These are phyloP conservation scores for Pythium folliculosum DNA, from an alignment of 352 stramenopile genomes.

Conservation along the genomic window DNA sequence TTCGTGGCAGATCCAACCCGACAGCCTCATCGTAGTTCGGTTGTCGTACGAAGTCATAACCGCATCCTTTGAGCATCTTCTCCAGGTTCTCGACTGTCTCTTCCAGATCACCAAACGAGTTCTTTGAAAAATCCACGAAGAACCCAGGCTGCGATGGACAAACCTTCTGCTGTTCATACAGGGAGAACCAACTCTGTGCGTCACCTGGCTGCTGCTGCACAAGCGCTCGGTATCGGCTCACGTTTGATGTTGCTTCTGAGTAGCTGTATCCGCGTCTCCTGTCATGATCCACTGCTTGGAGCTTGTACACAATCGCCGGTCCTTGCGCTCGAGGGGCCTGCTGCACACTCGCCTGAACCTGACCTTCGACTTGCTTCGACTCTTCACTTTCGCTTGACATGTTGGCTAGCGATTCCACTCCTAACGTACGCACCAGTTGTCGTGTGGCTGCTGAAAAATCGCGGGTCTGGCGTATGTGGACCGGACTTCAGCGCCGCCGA, in stretches of 20 bases:
- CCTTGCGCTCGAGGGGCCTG: neutral
- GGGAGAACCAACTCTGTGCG: constrained; percentile 8
- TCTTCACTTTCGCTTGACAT: constrained; percentile 1
- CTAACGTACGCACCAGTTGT: constrained; percentile 9
- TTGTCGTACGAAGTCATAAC: neutral
- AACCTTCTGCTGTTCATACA: constrained; percentile 15
- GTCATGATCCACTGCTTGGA: constrained; percentile 6
- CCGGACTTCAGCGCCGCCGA: neutral
- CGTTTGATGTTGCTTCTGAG: neutral
- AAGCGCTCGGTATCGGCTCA: neutral
- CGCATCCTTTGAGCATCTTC: constrained; percentile 6
- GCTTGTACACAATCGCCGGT: neutral
- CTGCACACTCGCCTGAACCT: neutral
- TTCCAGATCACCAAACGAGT: constrained; percentile 5
- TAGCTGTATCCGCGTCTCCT: neutral
- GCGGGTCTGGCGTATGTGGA: neutral
- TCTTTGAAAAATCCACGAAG: neutral
- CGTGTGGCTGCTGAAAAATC: neutral
- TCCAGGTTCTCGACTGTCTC: neutral
- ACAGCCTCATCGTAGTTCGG: constrained; percentile 7
- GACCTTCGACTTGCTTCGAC: neutral
- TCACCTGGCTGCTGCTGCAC: neutral
- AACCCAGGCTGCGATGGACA: neutral
- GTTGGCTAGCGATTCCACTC: constrained; percentile 11
- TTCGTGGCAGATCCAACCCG: neutral